phyloP scores from a whole-genome alignment of 495 filamentous ascomycete species.

The Penicillium daleae region DNA sequence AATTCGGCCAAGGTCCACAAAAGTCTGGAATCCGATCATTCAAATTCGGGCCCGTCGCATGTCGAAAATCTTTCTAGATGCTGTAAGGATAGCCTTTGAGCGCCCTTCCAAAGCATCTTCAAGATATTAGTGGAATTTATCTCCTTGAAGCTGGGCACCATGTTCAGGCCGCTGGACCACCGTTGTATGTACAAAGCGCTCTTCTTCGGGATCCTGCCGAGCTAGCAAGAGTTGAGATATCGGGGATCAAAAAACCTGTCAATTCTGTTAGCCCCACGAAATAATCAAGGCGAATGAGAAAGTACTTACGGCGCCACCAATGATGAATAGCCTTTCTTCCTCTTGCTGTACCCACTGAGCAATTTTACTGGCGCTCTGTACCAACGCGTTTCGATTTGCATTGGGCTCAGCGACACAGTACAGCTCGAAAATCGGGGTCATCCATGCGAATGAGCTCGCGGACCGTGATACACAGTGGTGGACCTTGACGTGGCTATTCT shows the following conservation, averaged over 20 bases:
- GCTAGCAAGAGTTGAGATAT: background rate
- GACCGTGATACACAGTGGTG: conserved; percentile 76
- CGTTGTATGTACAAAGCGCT: background rate
- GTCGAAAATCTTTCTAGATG: background rate
- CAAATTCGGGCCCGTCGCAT: background rate
- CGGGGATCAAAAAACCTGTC: conserved; percentile 32
- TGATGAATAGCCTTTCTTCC: conserved; percentile 92
- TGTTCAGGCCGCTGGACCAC: background rate
- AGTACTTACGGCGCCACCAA: conserved; percentile 78
- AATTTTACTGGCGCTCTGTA: conserved; percentile 83
- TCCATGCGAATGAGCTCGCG: conserved; percentile 82
- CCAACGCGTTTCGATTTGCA: conserved; percentile 74
- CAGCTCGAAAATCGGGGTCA: conserved; percentile 86
- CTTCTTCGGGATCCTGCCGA: background rate
- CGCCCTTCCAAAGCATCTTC: background rate
- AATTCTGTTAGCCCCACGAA: conserved; percentile 5
- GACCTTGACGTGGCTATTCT: conserved; percentile 81
- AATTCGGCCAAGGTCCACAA: background rate
- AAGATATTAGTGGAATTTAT: background rate
- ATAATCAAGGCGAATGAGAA: background rate
- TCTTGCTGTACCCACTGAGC: conserved; percentile 88
- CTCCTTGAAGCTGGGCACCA: background rate
- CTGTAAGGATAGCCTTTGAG: too few species aligned
- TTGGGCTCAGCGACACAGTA: conserved; percentile 89
- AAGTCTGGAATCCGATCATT: background rate